phyloP scores from a whole-genome alignment of 2,329 filamentous ascomycete species.

The Colletotrichum falcatum region DNA sequence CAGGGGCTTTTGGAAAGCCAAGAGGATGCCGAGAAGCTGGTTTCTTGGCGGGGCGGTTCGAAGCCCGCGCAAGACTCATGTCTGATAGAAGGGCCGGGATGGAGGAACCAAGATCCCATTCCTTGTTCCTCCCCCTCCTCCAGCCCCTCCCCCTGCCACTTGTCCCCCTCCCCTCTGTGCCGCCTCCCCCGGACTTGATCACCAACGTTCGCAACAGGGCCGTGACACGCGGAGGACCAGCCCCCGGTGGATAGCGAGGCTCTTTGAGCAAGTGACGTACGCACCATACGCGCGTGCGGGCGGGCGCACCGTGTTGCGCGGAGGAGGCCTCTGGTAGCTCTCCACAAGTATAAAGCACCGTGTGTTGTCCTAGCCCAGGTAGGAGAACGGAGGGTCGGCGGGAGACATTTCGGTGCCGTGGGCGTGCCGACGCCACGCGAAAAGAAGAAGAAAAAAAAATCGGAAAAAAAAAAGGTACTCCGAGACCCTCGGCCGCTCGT shows the following conservation, averaged over 20 bases:
- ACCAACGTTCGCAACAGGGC: slow-evolving; percentile 8
- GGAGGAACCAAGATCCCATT: neutral
- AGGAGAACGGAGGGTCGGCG: neutral
- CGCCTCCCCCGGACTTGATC: neutral
- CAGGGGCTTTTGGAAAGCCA: slow-evolving; percentile 9
- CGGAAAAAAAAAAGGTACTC: slow-evolving; percentile 9
- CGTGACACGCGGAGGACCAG: slow-evolving; percentile 1
- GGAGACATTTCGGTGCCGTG: neutral
- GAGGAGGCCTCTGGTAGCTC: slow-evolving; percentile 35
- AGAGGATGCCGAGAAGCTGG: slow-evolving; percentile 30
- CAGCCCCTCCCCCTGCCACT: neutral
- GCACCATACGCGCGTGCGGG: slow-evolving; percentile 26
- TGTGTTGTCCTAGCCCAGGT: slow-evolving; percentile 24
- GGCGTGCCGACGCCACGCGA: neutral
- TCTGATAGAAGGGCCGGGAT: neutral
- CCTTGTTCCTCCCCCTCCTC: neutral
- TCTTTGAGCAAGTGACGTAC: slow-evolving; percentile 32
- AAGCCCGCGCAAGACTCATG: slow-evolving; percentile 11
- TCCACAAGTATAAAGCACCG: slow-evolving; percentile 37
- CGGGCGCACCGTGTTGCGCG: slow-evolving; percentile 7
- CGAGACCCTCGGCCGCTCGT: slow-evolving; percentile 1
- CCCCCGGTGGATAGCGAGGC: slow-evolving; percentile 6
- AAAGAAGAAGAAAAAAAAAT: neutral
- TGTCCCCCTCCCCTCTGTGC: neutral
- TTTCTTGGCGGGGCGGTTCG: slow-evolving; percentile 21